Evolutionary conservation across 1,139 yeast genomes (phyloP).

Genomic region (Pichia sp.): DNA sequence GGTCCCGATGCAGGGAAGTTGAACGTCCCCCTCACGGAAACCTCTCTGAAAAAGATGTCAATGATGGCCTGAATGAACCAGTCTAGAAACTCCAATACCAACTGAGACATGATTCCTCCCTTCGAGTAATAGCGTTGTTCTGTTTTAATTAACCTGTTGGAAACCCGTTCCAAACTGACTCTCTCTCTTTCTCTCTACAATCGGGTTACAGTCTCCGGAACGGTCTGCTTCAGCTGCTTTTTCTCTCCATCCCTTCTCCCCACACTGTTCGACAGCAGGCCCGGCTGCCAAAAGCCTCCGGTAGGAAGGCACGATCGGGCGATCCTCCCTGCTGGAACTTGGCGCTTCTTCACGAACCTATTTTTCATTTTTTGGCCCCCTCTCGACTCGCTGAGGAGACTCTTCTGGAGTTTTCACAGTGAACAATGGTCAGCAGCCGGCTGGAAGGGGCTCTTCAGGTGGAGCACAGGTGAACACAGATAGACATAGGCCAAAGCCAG

Average conservation of each 20-base stretch:
- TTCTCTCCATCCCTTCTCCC: background rate
- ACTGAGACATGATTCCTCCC: conserved; percentile 4
- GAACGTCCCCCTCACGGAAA: conserved; percentile 63
- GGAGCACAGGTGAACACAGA: too few species aligned
- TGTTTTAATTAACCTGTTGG: too few species aligned
- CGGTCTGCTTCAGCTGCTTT: background rate
- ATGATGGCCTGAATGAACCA: conserved; percentile 34
- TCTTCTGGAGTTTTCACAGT: background rate
- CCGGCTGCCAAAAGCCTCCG: background rate
- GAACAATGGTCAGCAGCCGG: background rate
- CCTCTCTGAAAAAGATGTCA: conserved; percentile 60
- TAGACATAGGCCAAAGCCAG: background rate
- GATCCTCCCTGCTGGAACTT: background rate
- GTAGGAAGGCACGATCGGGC: background rate
- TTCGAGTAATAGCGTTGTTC: too few species aligned
- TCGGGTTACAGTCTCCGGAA: too few species aligned
- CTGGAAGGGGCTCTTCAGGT: background rate
- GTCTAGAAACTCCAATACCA: conserved; percentile 31
- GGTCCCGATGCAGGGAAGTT: conserved; percentile 63
- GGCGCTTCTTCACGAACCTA: background rate
- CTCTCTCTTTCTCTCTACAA: too few species aligned
- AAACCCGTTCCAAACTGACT: too few species aligned
- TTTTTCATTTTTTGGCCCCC: background rate
- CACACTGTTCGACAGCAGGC: background rate
- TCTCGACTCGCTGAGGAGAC: background rate